Conservation (phyloP, 805 yeast genomes). For the Spathaspora girioi region DNA sequence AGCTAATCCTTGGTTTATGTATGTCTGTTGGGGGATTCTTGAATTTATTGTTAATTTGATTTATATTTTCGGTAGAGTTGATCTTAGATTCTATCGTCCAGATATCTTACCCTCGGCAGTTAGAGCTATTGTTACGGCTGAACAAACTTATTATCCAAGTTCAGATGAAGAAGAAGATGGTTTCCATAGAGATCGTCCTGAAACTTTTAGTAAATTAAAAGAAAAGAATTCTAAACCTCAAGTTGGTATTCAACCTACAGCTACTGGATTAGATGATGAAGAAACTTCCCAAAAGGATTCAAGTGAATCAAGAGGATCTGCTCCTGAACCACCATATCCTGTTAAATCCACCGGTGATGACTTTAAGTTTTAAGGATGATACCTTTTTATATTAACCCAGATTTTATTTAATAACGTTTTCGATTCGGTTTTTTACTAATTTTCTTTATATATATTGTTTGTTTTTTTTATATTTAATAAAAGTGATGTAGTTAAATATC, state of each 20-base stretch:
- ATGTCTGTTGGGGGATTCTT: conserved; percentile 64
- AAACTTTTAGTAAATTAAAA: conserved; percentile 5
- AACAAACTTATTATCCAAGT: conserved; percentile 31
- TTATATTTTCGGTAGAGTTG: conserved; percentile 63
- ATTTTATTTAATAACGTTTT: neutral
- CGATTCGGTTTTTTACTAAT: neutral
- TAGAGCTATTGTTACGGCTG: conserved; percentile 39
- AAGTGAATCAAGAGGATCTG: neutral
- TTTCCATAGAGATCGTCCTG: conserved; percentile 9
- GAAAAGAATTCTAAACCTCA: neutral
- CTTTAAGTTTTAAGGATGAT: neutral
- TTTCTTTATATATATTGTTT: neutral
- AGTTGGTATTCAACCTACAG: neutral
- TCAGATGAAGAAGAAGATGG: conserved; percentile 22
- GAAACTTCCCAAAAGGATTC: neutral
- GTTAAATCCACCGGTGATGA: neutral
- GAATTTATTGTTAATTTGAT: conserved; percentile 56
- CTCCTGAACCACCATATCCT: neutral
- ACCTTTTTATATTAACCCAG: neutral
- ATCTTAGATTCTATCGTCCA: conserved; percentile 77
- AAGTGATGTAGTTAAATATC: neutral
- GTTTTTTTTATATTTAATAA: neutral
- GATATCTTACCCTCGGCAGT: conserved; percentile 46
- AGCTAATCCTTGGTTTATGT: conserved; percentile 55
- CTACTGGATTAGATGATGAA: neutral